phyloP scores from a whole-genome alignment of 106 monocot genomes.

The Gastrodia elata region DNA sequence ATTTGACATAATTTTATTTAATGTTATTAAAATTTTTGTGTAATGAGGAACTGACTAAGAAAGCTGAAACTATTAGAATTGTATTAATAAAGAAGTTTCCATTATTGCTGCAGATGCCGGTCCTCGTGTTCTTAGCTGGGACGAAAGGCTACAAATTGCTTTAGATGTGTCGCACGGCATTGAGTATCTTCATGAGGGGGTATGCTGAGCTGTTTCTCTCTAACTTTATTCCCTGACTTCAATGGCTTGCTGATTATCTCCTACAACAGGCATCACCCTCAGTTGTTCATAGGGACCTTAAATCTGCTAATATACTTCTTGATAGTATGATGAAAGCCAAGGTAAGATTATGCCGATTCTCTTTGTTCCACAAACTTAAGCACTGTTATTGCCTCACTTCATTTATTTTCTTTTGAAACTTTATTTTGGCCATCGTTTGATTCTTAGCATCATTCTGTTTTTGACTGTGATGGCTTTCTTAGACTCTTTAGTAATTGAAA shows the following conservation, averaged over 20 bases:
- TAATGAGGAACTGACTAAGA: neutral
- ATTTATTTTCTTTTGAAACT: neutral
- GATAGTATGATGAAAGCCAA: conserved; percentile 84
- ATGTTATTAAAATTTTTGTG: neutral
- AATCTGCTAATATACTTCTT: conserved; percentile 94
- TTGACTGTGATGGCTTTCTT: neutral
- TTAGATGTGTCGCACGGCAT: conserved; percentile 92
- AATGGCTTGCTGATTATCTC: conserved; percentile 4
- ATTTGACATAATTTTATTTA: no score
- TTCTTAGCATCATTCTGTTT: neutral
- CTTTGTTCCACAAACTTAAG: neutral
- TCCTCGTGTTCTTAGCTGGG: conserved; percentile 56
- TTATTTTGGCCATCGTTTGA: neutral
- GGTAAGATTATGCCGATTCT: conserved; percentile 24
- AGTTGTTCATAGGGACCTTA: conserved; percentile 90
- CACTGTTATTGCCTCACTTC: neutral
- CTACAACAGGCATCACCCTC: conserved; percentile 72
- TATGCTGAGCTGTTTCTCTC: conserved; percentile 16
- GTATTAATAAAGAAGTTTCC: neutral
- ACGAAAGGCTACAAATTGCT: conserved; percentile 84
- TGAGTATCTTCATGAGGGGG: conserved; percentile 97
- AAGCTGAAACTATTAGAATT: conserved; percentile 1
- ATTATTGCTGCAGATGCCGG: conserved; percentile 36
- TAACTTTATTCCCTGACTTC: conserved; percentile 2
- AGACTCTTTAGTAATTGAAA: neutral